Evolutionary conservation across 2,329 filamentous ascomycete genomes (phyloP).

Genomic region (Dryadomyces sulphureus): DNA sequence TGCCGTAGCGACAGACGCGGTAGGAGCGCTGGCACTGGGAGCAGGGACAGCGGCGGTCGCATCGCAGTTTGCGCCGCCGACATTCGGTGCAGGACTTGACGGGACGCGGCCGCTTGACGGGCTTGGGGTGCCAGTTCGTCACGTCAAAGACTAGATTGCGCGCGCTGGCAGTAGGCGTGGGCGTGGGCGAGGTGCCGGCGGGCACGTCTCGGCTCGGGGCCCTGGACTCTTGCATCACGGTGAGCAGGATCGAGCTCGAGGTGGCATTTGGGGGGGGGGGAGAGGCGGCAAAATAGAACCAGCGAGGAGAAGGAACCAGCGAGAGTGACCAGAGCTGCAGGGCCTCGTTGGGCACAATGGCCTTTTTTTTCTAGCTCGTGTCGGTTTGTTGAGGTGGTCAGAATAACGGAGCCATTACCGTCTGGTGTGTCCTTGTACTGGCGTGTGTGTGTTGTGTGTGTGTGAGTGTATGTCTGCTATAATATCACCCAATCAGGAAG

Average conservation of each 20-base stretch:
- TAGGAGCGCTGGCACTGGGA: conserved; percentile 44
- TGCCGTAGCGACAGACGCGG: conserved; percentile 33
- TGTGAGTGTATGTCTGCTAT: background rate
- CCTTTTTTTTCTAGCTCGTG: background rate
- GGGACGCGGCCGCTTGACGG: conserved; percentile 37
- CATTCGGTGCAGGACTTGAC: conserved; percentile 43
- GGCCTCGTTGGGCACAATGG: background rate
- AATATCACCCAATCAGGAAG: background rate
- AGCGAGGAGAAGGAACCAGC: background rate
- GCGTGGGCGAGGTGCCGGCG: background rate
- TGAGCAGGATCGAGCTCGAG: background rate
- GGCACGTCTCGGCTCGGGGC: background rate
- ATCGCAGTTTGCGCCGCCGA: conserved; percentile 41
- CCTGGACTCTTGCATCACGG: background rate
- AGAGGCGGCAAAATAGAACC: no score
- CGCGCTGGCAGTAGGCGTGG: background rate
- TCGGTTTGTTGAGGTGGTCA: background rate
- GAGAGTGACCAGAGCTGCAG: background rate
- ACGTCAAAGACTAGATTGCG: conserved; percentile 10
- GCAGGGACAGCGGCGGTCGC: conserved; percentile 40
- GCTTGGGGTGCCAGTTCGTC: conserved; percentile 12
- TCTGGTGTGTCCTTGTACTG: background rate
- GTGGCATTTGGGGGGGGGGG: background rate
- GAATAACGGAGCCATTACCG: background rate
- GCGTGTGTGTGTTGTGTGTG: background rate